Conservation (phyloP, 768 basidiomycete species). For the Termitomyces titanicus region DNA sequence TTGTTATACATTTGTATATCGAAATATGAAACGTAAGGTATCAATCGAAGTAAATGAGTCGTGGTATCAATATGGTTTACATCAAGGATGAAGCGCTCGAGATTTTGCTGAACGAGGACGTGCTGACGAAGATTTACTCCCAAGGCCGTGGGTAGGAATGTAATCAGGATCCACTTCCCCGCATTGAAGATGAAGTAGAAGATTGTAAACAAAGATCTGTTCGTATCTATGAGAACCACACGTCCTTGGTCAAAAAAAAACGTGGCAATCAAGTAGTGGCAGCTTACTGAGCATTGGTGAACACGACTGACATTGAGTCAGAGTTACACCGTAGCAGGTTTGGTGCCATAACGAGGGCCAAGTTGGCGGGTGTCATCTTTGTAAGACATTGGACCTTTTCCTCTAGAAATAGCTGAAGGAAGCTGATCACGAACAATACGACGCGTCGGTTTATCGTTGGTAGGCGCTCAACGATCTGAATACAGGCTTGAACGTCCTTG, state of each 20-base stretch:
- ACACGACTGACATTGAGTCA: conserved; percentile 84
- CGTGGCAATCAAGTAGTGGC: neutral
- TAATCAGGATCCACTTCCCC: conserved; percentile 74
- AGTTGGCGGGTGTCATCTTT: conserved; percentile 88
- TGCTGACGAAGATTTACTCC: conserved; percentile 50
- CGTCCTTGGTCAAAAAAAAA: conserved; percentile 1
- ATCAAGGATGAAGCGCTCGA: conserved; percentile 42
- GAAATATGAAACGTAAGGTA: neutral
- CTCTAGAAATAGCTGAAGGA: conserved; percentile 84
- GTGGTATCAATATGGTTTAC: neutral
- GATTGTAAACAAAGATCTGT: conserved; percentile 82
- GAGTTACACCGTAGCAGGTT: conserved; percentile 85
- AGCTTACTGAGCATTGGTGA: conserved; percentile 86
- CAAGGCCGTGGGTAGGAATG: conserved; percentile 74
- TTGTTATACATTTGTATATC: neutral
- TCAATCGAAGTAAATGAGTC: neutral
- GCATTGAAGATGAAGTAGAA: conserved; percentile 77
- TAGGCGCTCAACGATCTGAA: conserved; percentile 70
- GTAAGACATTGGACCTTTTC: conserved; percentile 68
- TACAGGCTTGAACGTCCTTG: conserved; percentile 62
- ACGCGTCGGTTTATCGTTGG: conserved; percentile 87
- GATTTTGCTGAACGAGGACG: conserved; percentile 51
- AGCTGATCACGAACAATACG: conserved; percentile 84
- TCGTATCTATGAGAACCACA: conserved; percentile 57
- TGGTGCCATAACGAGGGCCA: conserved; percentile 90